Base-by-base conservation (phyloP, 2,329 filamentous ascomycete genomes). In the Scedosporium dehoogii region DNA sequence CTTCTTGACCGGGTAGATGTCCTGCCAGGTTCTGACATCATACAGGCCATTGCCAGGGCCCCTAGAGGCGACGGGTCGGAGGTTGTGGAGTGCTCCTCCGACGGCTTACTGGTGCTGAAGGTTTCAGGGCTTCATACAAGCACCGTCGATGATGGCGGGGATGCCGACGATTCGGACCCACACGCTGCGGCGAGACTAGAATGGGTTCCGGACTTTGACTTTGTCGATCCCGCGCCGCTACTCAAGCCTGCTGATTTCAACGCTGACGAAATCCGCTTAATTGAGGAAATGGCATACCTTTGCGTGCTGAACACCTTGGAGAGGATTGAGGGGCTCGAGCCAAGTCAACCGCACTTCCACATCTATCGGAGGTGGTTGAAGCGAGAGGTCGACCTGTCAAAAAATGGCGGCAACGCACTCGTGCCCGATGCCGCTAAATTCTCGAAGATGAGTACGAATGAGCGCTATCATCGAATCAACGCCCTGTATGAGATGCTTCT, bases 171-270 rank as follows among this genome's bases (percentile, higher is more conserved):
- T 1, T 62, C 66, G 9, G 67, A 68, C 38, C 64, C 67, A 18
- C 68, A 72, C 27, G 69, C 71, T 6, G 67, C 69, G 9, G 69
- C 71, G 7, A 66, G 68, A 38, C 64, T 69, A 4, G 67, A 69
- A 44, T 74, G 72, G 73, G 65, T 67, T 6, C 70, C 70, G 1
- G 66, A 73, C 42, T 64, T 72, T 33, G 71, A 74, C 62, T 72
- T 73, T 38, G 59, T 68, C 2, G 67, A 71, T 16, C 58, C 67
- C 2, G 65, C 66, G 2, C 63, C 63, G 1, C 63, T 70, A 10
- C 65, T 73, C 41, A 64, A 70, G n/a, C 60, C 60, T 7, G 38
- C 48, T 10, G 23, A 23, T 14, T 29, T 33, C 46, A 53, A 42
- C n/a, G 4, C 14, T 10, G 60, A 56, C 10, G 67, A 70, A 18